Percentiles rank a stretch among this genome's conserved stretches.
phyloP scores from a whole-genome alignment of 2,329 filamentous ascomycete species.

The Lasiodiplodia sp. region DNA sequence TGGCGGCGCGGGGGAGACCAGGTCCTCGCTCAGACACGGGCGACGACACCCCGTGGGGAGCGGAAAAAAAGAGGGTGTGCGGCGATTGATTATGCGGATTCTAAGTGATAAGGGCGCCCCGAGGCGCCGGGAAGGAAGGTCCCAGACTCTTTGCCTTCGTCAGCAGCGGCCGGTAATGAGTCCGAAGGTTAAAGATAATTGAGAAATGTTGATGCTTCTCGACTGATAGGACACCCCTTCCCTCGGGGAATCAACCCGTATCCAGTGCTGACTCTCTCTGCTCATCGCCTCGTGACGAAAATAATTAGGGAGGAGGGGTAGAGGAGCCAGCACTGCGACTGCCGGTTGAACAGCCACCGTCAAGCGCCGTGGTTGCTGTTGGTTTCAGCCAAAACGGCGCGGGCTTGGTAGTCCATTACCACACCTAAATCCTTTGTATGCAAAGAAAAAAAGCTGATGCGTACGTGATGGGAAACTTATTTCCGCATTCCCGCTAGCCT shows the following conservation, averaged over 20 bases:
- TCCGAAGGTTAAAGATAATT: not conserved
- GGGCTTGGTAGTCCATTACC: not conserved
- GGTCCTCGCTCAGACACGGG: not conserved
- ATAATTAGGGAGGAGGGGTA: not conserved
- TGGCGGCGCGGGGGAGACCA: not conserved
- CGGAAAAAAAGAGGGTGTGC: not conserved
- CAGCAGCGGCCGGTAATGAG: not conserved
- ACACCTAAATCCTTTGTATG: not conserved
- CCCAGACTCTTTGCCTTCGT: not conserved
- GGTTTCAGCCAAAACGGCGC: not conserved
- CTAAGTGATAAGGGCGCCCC: not conserved
- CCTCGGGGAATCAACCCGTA: not conserved
- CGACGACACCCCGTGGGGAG: not conserved
- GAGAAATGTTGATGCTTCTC: not conserved
- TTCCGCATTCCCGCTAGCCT: slow-evolving; percentile 1
- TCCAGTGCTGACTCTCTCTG: not conserved
- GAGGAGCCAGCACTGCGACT: not conserved
- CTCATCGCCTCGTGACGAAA: not conserved
- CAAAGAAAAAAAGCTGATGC: not conserved
- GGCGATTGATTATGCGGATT: not conserved
- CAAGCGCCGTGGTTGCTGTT: not conserved
- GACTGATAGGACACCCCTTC: not conserved
- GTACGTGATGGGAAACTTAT: not conserved
- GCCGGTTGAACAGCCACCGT: not conserved
- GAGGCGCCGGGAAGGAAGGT: not conserved